These are phyloP conservation scores for Paracoccidioides lutzii DNA, from an alignment of 2,329 filamentous ascomycete species.

Conservation along the genomic window DNA sequence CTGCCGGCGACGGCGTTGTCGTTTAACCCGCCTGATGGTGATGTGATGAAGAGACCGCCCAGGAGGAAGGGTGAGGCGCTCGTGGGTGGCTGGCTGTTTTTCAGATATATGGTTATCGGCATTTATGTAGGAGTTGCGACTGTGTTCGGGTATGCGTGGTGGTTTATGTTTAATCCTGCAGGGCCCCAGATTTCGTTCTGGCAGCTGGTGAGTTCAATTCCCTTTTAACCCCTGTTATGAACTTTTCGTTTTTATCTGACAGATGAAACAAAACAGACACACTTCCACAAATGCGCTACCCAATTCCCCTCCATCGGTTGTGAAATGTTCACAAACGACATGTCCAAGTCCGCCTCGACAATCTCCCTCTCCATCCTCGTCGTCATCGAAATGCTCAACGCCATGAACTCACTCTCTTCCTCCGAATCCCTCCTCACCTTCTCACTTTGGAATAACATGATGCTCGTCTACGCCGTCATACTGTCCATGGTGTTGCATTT, in stretches of 20 bases:
- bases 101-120: constrained; percentile 93
- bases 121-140: constrained; percentile 90
- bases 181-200: constrained; percentile 86
- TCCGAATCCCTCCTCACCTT: constrained; percentile 88
- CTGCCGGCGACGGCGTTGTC: constrained; percentile 90
- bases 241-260: background rate
- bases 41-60: constrained; percentile 89
- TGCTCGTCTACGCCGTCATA: constrained; percentile 86
- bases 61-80: constrained; percentile 86
- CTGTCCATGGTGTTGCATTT: constrained; percentile 94
- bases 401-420: constrained; percentile 92
- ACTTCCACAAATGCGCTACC: constrained; percentile 85
- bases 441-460: constrained; percentile 97
- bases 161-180: constrained; percentile 90
- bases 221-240: background rate
- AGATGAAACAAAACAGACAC: constrained; percentile 34
- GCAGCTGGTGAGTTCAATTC: constrained; percentile 49
- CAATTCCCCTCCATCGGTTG: constrained; percentile 85
- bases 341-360: constrained; percentile 81
- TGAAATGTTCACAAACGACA: constrained; percentile 75
- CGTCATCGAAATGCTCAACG: constrained; percentile 98
- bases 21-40: constrained; percentile 97
- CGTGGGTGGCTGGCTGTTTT: constrained; percentile 91
- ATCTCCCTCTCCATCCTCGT: constrained; percentile 84
- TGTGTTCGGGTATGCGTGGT: constrained; percentile 97